Evolutionary conservation across 2,329 filamentous ascomycete genomes (phyloP), one percentile per base, ranked within the genome.

Genomic region (Ascosphaera apis): DNA sequence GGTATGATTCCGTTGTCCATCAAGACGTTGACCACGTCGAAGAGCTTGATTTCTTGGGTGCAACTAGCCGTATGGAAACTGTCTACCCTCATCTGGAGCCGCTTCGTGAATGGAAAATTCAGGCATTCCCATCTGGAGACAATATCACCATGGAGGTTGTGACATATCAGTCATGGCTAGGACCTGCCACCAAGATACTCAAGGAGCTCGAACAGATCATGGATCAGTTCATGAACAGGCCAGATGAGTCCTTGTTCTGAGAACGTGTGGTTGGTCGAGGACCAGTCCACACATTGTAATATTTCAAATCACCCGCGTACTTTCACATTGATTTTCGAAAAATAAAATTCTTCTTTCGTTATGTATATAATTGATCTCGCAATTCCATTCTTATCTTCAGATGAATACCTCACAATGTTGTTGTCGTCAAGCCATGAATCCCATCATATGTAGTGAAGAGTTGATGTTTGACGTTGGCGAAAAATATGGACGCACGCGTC

Each of bases 21-120:
- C 65, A 68, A 49, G 64, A 65, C 40, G 63, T 68, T 16, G 62
- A 63, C 37, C 66, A 70, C 45, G 65, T 71, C 13, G 66, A 72
- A 44, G 56, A 52, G 15, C 15, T 47, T 32, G 33, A 37, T n/a
- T 45, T 47, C 28, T 31, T 41, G 11, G 40, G 40, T 12, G 41
- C 42, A 16, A 44, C 35, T 33, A 57, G 50, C 45, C 50, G 54
- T 15, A 59, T 67, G 45, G 67, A 70, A 52, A 72, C 67, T 5
- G 47, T 67, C 13, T 70, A 70, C 47, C 63, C 67, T 16, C 62
- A 66, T 40, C 53, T 61, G 35, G 64, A 67, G 47, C 63, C 63
- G 11, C 48, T 67, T 39, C 50, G 58, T 12, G 64, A 67, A 52
- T 70, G 67, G 66, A 74, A 73, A 56, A 58, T 69, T 16, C 68